Conservation (phyloP, 2,329 filamentous ascomycete genomes). For the Ophioceras dolichostomum region DNA sequence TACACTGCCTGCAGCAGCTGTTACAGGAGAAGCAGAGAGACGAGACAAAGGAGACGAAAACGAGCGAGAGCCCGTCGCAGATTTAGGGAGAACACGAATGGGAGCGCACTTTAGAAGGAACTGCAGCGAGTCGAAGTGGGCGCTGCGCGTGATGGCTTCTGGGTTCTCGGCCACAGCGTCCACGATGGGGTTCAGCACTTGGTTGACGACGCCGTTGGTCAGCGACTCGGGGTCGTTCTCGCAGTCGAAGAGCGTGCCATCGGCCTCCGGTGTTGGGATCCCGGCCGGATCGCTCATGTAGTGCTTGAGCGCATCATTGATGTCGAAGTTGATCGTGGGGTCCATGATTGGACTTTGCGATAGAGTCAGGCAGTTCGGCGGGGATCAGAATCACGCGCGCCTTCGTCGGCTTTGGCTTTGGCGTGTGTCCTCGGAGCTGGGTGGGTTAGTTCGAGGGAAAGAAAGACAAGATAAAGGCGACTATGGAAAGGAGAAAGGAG, state of each 20-base stretch:
- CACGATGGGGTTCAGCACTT: slow-evolving; percentile 79
- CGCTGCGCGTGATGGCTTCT: slow-evolving; percentile 68
- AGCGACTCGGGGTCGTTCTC: slow-evolving; percentile 83
- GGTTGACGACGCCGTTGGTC: slow-evolving; percentile 67
- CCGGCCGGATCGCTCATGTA: slow-evolving; percentile 88
- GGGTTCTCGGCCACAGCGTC: slow-evolving; percentile 87
- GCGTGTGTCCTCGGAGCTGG: too few species aligned
- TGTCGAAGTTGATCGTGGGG: slow-evolving; percentile 76
- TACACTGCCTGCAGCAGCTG: too few species aligned
- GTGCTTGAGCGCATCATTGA: slow-evolving; percentile 91
- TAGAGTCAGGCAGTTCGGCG: too few species aligned
- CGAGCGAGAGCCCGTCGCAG: slow-evolving; percentile 4
- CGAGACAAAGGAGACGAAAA: slow-evolving; percentile 14
- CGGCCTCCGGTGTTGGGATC: slow-evolving; percentile 77
- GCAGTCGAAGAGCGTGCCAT: slow-evolving; percentile 73
- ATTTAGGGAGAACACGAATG: slow-evolving; percentile 27
- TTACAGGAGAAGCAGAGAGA: slow-evolving; percentile 9
- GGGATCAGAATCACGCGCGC: too few species aligned
- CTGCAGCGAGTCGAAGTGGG: slow-evolving; percentile 83
- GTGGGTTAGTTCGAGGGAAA: too few species aligned
- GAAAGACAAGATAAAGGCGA: too few species aligned
- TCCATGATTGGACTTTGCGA: slow-evolving; percentile 48
- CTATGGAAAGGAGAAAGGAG: too few species aligned
- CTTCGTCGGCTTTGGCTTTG: too few species aligned
- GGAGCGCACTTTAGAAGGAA: slow-evolving; percentile 90